These are phyloP conservation scores for Lactarius indigo DNA, from an alignment of 768 basidiomycete genomes.

Conservation along the genomic window DNA sequence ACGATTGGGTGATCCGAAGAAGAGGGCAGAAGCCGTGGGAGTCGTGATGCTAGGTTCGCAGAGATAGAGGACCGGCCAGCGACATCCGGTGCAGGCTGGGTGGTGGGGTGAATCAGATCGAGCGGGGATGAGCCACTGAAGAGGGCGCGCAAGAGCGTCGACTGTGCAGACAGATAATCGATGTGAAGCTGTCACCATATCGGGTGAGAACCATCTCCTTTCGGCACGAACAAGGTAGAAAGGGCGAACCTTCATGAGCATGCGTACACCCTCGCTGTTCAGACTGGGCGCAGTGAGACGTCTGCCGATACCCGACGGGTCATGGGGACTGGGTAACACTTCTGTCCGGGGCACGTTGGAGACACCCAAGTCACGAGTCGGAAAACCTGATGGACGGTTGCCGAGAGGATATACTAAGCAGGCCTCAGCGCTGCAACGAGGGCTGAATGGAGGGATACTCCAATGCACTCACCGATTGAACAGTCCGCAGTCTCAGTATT, in stretches of 20 bases:
- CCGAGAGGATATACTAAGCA: conserved; percentile 17
- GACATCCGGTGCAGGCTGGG: conserved; percentile 20
- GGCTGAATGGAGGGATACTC: background rate
- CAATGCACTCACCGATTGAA: conserved; percentile 53
- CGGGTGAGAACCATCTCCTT: conserved; percentile 14
- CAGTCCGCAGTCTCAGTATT: conserved; percentile 75
- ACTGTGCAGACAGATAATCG: conserved; percentile 82
- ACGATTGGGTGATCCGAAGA: conserved; percentile 62
- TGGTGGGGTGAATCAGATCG: conserved; percentile 48
- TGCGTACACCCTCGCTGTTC: conserved; percentile 45
- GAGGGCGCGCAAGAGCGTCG: conserved; percentile 64
- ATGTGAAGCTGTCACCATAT: conserved; percentile 57
- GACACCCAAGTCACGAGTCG: background rate
- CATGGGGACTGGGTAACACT: conserved; percentile 32
- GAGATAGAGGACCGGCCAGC: conserved; percentile 30
- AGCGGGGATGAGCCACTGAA: conserved; percentile 64
- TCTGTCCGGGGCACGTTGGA: conserved; percentile 14
- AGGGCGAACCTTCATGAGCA: conserved; percentile 58
- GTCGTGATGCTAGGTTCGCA: conserved; percentile 44
- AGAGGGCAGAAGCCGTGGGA: conserved; percentile 68
- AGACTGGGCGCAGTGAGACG: conserved; percentile 51
- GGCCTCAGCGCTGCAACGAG: background rate
- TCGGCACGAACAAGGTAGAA: background rate
- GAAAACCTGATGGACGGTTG: background rate
- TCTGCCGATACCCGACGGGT: conserved; percentile 43